phyloP scores from a whole-genome alignment of 2,329 filamentous ascomycete species.

The Sporothrix euskadiensis region DNA sequence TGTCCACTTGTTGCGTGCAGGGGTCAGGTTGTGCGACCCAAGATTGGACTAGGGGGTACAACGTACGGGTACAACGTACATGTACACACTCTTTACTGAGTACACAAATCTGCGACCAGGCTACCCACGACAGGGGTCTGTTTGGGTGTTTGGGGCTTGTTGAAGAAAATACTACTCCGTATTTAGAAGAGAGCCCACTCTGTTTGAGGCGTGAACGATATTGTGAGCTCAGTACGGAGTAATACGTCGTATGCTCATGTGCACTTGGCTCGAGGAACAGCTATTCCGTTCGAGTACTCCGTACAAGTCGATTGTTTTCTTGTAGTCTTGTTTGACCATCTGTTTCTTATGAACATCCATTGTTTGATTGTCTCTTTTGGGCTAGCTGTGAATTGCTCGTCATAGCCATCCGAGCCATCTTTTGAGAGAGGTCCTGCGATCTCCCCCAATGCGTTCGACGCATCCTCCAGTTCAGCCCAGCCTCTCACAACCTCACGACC shows the following conservation, averaged over 20 bases:
- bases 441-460: not conserved
- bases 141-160: slow-evolving; percentile 17
- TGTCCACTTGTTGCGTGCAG: not conserved
- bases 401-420: not conserved
- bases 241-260: not conserved
- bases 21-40: slow-evolving; percentile 6
- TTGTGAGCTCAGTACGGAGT: not conserved
- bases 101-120: not conserved
- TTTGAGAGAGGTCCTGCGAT: not conserved
- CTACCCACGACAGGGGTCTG: slow-evolving; percentile 17
- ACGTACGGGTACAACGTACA: no score
- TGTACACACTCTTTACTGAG: not conserved
- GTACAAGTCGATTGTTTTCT: not conserved
- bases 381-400: not conserved
- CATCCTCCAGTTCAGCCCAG: not conserved
- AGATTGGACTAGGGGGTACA: not conserved
- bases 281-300: slow-evolving; percentile 1
- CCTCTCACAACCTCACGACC: not conserved
- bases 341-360: not conserved
- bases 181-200: not conserved
- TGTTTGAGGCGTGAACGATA: not conserved
- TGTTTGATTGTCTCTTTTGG: not conserved
- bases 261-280: not conserved
- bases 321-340: not conserved
- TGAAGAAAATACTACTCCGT: not conserved